Evolutionary conservation across 768 basidiomycete species (phyloP), one percentile per base, ranked within the genome.

Genomic region (Rhodotorula diobovata): DNA sequence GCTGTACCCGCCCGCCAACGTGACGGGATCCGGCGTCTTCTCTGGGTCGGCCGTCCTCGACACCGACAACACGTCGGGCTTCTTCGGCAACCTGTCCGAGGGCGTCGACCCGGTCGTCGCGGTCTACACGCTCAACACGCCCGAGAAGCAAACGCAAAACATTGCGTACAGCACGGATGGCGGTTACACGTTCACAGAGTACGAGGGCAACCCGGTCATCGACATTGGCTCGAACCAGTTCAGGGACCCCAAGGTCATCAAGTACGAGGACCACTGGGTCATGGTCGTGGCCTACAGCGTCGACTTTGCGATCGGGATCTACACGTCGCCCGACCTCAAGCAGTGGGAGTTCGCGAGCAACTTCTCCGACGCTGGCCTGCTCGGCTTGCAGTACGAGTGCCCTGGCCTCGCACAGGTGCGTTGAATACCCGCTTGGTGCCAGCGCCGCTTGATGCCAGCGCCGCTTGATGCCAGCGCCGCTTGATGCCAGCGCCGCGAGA

Each of bases 221-320:
- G 66, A 76, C 58, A 63, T 78, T 63, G 61, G 59, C 28, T 64
- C 62, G 1, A 74, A 61, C 14, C 77, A 80, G 43, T 78, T 80
- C 69, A 66, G 79, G 39, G 79, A 80, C 67, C 79, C 79, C 1
- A 79, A 80, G 60, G 77, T 79, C 32, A 70, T 77, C 48, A 74
- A 76, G 72, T 72, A 70, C 59, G 73, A 32, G 58, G 70, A 67
- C 59, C 67, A 77, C 32, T 80, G 79, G 79, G 77, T 78, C 30
- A 76, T 80, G 76, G 73, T 69, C 37, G 70, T 78, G 37, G 76
- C 78, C 10, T 70, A 67, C 45, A 60, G 77, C 6, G 46, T 68
- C 28, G 77, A 78, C 8, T 77, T 70, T 64, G 46, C 63, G 18
- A 68, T 80, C 55, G 72, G 70, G 14, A 74, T 79, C 59, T 80